phyloP scores from a whole-genome alignment of 2,329 filamentous ascomycete species.

The Neonectria sp. region DNA sequence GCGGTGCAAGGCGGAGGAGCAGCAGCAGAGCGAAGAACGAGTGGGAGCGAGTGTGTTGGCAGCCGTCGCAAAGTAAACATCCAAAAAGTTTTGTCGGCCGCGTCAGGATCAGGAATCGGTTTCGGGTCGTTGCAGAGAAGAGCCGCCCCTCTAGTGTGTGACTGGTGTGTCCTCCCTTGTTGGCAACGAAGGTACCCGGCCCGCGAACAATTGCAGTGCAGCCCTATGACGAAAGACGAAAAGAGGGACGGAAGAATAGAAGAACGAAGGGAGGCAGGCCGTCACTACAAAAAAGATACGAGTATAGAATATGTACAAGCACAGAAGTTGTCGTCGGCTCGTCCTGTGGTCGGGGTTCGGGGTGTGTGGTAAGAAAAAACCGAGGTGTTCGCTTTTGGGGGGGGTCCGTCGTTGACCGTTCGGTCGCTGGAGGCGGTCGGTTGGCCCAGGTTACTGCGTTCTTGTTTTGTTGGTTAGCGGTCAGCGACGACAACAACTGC shows the following conservation, averaged over 20 bases:
- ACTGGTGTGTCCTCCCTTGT: constrained; percentile 7
- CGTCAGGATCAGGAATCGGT: constrained; percentile 28
- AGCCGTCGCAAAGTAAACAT: constrained; percentile 46
- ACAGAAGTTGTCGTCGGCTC: constrained; percentile 17
- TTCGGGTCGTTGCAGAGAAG: constrained; percentile 13
- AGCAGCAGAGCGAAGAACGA: constrained; percentile 30
- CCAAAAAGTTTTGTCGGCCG: constrained; percentile 29
- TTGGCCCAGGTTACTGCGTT: constrained; percentile 23
- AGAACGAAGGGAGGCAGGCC: constrained; percentile 11
- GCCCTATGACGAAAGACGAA: neutral
- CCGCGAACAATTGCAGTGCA: neutral
- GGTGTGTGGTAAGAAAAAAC: constrained; percentile 13
- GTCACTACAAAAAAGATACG: constrained; percentile 11
- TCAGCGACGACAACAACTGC: constrained; percentile 21
- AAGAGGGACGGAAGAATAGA: constrained; percentile 2
- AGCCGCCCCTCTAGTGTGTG: neutral
- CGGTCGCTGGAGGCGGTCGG: constrained; percentile 14
- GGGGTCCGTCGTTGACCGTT: neutral
- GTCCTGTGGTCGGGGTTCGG: constrained; percentile 18
- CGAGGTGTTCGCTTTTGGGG: constrained; percentile 4
- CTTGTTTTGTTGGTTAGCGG: constrained; percentile 24
- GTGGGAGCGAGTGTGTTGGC: constrained; percentile 42
- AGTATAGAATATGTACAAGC: constrained; percentile 19
- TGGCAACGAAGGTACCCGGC: neutral
- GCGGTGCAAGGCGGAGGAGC: constrained; percentile 19